Evolutionary conservation across 106 monocot species (phyloP), one percentile per base, ranked within the genome.

Genomic region (Platanthera zijinensis): DNA sequence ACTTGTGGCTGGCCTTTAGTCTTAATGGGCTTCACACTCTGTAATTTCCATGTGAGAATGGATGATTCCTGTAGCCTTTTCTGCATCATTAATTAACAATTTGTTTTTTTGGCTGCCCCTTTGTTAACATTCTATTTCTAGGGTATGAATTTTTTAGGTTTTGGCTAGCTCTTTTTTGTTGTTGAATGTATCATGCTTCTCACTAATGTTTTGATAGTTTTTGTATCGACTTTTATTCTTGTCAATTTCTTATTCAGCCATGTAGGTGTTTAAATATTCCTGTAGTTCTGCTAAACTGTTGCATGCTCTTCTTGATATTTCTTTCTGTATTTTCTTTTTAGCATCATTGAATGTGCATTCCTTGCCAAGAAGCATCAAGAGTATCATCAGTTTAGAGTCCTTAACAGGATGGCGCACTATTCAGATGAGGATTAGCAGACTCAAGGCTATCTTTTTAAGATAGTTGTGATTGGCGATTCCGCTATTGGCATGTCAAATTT

Each of bases 401-500:
- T 46, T 70, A n/a, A 70, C 15, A 70, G 70, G 70, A 70, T 70
- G 70, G 70, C 70, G n/a, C 48, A 47, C 48, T 70, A 70, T 70
- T 70, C 70, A n/a, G 70, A 70, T 25, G 70, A 70, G 30, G 70
- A 70, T 48, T 47, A 18, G 70, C 70, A 70, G 70, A 70, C 22
- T 1, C 70, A 18, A 8, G 70, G 70, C 3, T 70, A 70, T 70
- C 70, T 70, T 48, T 70, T 70, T 70, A 70, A 70, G 70, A 70
- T 70, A 70, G 70, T 70, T 70, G 17, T 70, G 48, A 70, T 70
- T n/a, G 70, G 70, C 25, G 70, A 70, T 70, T 70, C 70, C 17
- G 70, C 70, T 48, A 47, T 70, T 70, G 70, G 70, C n/a, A 70
- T 48, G 48, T 70, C 70, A 48, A 70, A 70, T 70, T 70, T 70